Conservation (phyloP, 805 yeast species). For the Babjeviella inositovora region DNA sequence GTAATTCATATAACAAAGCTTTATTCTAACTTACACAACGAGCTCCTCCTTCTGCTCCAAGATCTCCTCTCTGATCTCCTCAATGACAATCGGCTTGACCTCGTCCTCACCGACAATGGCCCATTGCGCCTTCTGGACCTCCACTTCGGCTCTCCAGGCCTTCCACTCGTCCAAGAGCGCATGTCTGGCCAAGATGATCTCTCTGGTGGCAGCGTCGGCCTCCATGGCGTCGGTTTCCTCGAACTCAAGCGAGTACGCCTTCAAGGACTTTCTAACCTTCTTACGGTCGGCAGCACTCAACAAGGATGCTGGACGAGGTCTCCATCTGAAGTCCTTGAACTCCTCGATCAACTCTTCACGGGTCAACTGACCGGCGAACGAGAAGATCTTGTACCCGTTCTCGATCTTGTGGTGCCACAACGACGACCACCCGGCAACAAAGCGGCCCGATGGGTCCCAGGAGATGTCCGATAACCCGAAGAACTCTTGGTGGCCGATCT, state of each 20-base stretch:
- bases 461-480: constrained; percentile 68
- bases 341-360: constrained; percentile 68
- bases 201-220: constrained; percentile 83
- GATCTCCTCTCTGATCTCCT: constrained; percentile 67
- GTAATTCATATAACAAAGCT: too few species aligned
- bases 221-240: constrained; percentile 95
- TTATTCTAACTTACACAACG: constrained; percentile 21
- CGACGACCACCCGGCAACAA: constrained; percentile 77
- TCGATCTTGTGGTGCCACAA: constrained; percentile 71
- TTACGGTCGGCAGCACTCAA: constrained; percentile 69
- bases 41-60: constrained; percentile 60
- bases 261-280: constrained; percentile 80
- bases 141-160: constrained; percentile 48
- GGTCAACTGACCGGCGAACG: constrained; percentile 63
- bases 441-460: constrained; percentile 97
- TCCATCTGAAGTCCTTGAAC: constrained; percentile 86
- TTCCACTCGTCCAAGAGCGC: constrained; percentile 74
- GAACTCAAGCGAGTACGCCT: constrained; percentile 82
- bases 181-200: constrained; percentile 74
- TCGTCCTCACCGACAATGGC: constrained; percentile 26
- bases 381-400: constrained; percentile 82
- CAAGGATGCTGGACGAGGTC: constrained; percentile 85
- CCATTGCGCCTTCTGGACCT: constrained; percentile 27
- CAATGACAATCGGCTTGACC: constrained; percentile 39
- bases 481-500: constrained; percentile 46